Base-by-base conservation (phyloP, 1,284 basidiomycete species). In the Ceratorhiza oryzae-sativae region DNA sequence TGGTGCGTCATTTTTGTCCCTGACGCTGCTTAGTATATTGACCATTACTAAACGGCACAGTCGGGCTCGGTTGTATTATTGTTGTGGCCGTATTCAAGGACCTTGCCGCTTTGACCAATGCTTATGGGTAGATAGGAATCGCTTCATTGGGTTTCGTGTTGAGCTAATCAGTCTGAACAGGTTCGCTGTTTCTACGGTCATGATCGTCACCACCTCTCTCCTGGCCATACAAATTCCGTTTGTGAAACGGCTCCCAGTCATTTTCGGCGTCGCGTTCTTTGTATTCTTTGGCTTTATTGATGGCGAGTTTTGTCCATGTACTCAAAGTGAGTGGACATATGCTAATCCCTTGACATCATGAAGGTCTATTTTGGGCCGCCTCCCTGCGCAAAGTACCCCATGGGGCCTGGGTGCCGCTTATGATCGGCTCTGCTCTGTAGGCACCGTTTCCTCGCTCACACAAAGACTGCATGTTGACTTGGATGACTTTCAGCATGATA, bases 371-470 rank as follows among this genome's bases (percentile, higher is more conserved):
- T 79, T 88, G 86, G 86, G 87, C 86, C 30, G 87, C 88, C 0
- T 80, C 86, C 0, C 76, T 89, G 68, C 86, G 82, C 76, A 89
- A 89, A 77, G 82, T 90, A 8, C 87, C 88, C 0, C 79, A 83
- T 18, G 87, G 88, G 20, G 88, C 86, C 1, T 89, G 87, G 87
- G 87, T 88, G 3, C 86, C 88, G 0, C 81, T 90, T 8, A 83
- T 84, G 78, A 83, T 89, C 45, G 88, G 87, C 12, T 41, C 79
- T 0, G 77, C 87, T 15, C 76, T 88, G 84, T 85, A 73, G 72
- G 84, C 77, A 9, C 9, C 13, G 13, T 6, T 13, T 39, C 12
- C 23, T 51, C 23, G 4, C 20, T 42, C 58, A 56, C 25, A 36
- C 27, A 34, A 8, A 27, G 25, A 51, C 4, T 27, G 30, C 48